These are phyloP conservation scores for Solanum rostratum DNA, from an alignment of 257 asterid species.

Conservation along the genomic window DNA sequence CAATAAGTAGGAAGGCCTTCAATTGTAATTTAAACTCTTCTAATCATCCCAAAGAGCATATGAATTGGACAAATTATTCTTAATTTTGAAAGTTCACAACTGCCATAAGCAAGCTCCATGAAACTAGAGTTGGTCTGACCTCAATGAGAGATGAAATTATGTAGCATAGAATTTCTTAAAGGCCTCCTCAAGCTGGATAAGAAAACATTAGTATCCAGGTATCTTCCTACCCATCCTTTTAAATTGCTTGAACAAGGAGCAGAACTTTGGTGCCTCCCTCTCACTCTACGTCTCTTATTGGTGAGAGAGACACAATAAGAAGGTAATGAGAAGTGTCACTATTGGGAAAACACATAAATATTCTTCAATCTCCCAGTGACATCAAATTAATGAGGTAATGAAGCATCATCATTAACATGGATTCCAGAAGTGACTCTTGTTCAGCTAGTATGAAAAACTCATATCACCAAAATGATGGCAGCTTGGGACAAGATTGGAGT, in stretches of 20 bases:
- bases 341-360: neutral
- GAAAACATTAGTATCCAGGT: neutral
- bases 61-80: neutral
- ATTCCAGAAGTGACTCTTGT: neutral
- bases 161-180: neutral
- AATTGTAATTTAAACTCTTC: neutral
- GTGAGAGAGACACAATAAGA: neutral
- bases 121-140: neutral
- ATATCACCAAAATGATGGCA: neutral
- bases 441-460: neutral
- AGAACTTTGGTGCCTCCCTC: neutral
- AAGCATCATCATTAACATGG: neutral
- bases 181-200: neutral
- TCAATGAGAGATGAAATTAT: neutral
- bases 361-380: neutral
- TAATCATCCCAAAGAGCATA: neutral
- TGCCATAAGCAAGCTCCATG: neutral
- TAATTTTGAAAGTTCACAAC: neutral
- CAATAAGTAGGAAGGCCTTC: neutral
- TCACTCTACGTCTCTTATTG: neutral
- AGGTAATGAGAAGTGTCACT: neutral
- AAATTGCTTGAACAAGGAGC: neutral
- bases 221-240: neutral
- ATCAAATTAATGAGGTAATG: neutral
- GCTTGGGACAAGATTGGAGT: neutral